Base-by-base conservation (phyloP, 1,284 basidiomycete genomes). In the Trametes versicolor region DNA sequence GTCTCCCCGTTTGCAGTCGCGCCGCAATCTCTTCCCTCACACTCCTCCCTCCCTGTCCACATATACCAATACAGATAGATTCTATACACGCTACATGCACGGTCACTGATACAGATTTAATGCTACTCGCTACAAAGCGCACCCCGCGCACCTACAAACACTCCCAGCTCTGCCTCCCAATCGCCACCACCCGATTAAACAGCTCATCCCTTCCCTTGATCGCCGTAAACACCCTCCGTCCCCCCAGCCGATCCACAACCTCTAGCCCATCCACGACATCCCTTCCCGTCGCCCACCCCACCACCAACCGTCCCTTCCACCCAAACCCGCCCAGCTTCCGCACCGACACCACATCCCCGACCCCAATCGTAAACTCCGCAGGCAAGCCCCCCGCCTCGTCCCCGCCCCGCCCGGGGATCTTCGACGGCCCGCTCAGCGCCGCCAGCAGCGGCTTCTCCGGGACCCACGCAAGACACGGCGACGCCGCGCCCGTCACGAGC, bases 271-370 rank as follows among this genome's bases (percentile, higher is more conserved):
- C 81, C 3, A 90, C 81, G 68, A 91, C 89, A 21, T 79, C 77
- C 55, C 81, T 58, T 61, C 84, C 84, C n/a, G 83, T 79, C 39
- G 73, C 74, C 87, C 87, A 91, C 12, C 88, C 89, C n/a, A 91
- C 89, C 17, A 89, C 65, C 32, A 74, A 73, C 73, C 91, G 88
- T 32, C 76, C 78, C 64, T 76, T 85, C n/a, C 89, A 76, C 54
- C 75, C 74, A 50, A 73, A 75, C 49, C 75, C 74, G 39, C 75
- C 75, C 51, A 75, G 60, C 67, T 76, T 76, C 60, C 73, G 52
- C 62, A 76, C 59, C 47, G 69, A 68, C 3, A 66, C 68, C 12
- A 76, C 64, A 48, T 75, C 74, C 32, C 58, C 52, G 9, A 76
- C 43, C 23, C 70, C 70, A 4, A 76, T 64, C 25, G 70, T 64